phyloP scores from a whole-genome alignment of 2,329 filamentous ascomycete species.

The Trichoderma arundinaceum region DNA sequence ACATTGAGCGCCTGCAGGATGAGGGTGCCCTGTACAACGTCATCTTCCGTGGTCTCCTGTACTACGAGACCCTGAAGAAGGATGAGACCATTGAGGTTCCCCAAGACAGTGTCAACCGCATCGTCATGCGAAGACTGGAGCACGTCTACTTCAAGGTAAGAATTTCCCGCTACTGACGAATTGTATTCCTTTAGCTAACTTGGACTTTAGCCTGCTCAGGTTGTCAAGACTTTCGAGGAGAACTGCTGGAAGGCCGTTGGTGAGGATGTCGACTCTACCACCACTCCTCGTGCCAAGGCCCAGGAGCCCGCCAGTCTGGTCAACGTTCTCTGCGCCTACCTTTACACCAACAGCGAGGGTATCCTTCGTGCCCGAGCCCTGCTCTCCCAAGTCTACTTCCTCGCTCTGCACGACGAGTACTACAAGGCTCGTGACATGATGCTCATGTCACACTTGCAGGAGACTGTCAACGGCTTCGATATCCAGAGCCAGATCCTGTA shows the following conservation, averaged over 20 bases:
- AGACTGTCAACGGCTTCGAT: constrained; percentile 96
- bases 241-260: constrained; percentile 88
- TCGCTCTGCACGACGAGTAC: constrained; percentile 96
- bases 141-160: constrained; percentile 96
- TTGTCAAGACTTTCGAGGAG: constrained; percentile 92
- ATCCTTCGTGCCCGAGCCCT: constrained; percentile 96
- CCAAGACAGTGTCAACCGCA: constrained; percentile 88
- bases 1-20: constrained; percentile 92
- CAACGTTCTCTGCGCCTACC: constrained; percentile 88
- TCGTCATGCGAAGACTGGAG: constrained; percentile 91
- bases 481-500: constrained; percentile 97
- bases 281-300: constrained; percentile 74
- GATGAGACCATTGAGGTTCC: constrained; percentile 72
- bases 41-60: constrained; percentile 85
- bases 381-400: constrained; percentile 98
- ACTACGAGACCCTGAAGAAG: constrained; percentile 81
- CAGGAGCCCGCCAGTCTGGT: constrained; percentile 77
- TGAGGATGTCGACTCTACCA: constrained; percentile 71
- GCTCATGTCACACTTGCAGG: constrained; percentile 98
- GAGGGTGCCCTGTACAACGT: constrained; percentile 90
- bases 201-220: constrained; percentile 73
- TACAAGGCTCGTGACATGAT: constrained; percentile 98
- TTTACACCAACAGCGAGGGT: constrained; percentile 92
- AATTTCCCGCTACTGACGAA: neutral
- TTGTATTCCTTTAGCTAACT: constrained; percentile 29